A percentile compares a stretch with the other conserved stretches of the same genome.
These are phyloP conservation scores for Ceratocystis variospora DNA, from an alignment of 2,329 filamentous ascomycete species.

Conservation along the genomic window DNA sequence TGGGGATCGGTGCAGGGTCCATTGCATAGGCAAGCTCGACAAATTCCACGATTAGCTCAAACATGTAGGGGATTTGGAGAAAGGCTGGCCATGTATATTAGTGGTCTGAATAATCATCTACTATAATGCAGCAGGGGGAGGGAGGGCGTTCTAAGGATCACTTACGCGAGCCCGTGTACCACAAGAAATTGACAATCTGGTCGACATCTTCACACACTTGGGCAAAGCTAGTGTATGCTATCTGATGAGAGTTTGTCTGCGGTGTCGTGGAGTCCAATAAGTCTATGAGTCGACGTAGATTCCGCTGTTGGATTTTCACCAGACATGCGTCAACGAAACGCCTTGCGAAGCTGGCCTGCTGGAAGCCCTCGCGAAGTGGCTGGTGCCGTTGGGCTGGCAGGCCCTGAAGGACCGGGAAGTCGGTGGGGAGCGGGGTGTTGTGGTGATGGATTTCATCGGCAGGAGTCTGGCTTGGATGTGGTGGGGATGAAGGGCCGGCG, in stretches of 20 bases:
- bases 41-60: conserved; percentile 60
- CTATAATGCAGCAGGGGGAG: too few species aligned
- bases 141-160: conserved; percentile 8
- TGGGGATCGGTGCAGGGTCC: conserved; percentile 39
- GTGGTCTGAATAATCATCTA: neutral
- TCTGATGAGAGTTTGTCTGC: conserved; percentile 36
- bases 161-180: conserved; percentile 77
- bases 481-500: neutral
- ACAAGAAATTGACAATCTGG: conserved; percentile 62
- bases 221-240: conserved; percentile 46
- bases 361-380: conserved; percentile 7
- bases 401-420: conserved; percentile 6
- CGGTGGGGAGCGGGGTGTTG: conserved; percentile 5
- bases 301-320: conserved; percentile 11
- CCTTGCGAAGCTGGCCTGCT: neutral
- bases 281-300: conserved; percentile 1
- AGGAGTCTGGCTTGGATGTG: neutral
- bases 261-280: conserved; percentile 19
- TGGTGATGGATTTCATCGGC: neutral
- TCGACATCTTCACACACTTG: conserved; percentile 65
- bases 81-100: conserved; percentile 20
- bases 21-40: conserved; percentile 50
- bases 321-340: conserved; percentile 7
- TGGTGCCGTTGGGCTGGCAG: conserved; percentile 4
- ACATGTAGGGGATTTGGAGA: conserved; percentile 59